Base-by-base conservation (phyloP, 164 flowering plant species). In the Vitis vinifera region DNA sequence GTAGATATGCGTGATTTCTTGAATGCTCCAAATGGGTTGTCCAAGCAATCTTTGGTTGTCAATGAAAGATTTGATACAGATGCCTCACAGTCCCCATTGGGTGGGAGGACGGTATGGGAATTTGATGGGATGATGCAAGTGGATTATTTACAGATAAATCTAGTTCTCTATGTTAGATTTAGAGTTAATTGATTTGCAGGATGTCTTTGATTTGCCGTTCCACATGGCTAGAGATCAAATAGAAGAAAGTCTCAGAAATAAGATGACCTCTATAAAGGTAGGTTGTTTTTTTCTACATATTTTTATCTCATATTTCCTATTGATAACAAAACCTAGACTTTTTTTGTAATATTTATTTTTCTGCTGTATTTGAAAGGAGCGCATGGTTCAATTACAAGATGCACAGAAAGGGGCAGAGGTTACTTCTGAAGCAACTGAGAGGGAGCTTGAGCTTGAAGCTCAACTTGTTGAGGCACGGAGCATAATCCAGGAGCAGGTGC, bases 361-460 rank as follows among this genome's bases (percentile, higher is more conserved):
- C 47, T 48, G 27, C 27, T 30, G 63, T 55, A 51, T 68, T 30
- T 62, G 61, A 79, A 23, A 95, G 99, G 97, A 87, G 70, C 94
- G 98, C 51, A 88, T 95, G 98, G 83, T 75, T 70, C 94, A 89
- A 75, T 80, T 95, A 53, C 99, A 93, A 81, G 98, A 90, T 85
- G 93, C 94, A 59, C 93, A 91, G 59, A 93, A 90, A 77, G 98
- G 71, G 68, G 91, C 97, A 63, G 98, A 93, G 71, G 93, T 95
- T 71, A 87, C 94, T 70, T 89, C 96, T 71, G 99, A 95, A 83
- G 99, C 88, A 61, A 88, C 89, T 59, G 99, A 95, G 82, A 86
- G 99, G 79, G 99, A 95, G 77, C 96, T 95, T 72, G 99, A 95
- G 80, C 91, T 95, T 77, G 99, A 95, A 86, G 99, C 99, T 63